Percentiles rank a stretch among this genome's conserved stretches.
Evolutionary conservation across 2,329 filamentous ascomycete species (phyloP).

Genomic region (Pyrenophora teres): DNA sequence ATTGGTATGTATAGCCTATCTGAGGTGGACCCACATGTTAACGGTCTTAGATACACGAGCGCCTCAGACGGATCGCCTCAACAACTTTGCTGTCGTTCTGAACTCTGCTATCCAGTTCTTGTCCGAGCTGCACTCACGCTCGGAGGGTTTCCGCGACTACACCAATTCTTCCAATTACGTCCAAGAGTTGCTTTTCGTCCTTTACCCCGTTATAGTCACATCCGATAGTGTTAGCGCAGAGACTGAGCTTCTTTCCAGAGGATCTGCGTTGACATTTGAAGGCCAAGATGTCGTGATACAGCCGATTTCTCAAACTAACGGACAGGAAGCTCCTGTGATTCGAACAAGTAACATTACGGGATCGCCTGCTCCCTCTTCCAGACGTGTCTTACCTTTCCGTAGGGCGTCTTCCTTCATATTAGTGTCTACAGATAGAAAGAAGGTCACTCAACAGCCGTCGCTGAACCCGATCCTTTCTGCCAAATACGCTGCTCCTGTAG

Average conservation of each 20-base stretch:
- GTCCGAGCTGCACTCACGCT: conserved; percentile 76
- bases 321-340: conserved; percentile 67
- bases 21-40: conserved; percentile 3
- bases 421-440: conserved; percentile 70
- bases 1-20: conserved; percentile 29
- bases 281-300: conserved; percentile 83
- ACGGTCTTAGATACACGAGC: conserved; percentile 36
- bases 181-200: conserved; percentile 73
- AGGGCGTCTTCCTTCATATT: conserved; percentile 91
- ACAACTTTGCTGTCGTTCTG: conserved; percentile 68
- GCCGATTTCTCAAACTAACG: conserved; percentile 67
- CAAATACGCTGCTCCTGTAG: conserved; percentile 54
- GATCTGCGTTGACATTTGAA: conserved; percentile 81
- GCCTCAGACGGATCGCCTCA: conserved; percentile 48
- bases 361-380: conserved; percentile 39
- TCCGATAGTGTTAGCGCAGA: conserved; percentile 82
- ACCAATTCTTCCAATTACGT: conserved; percentile 79
- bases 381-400: conserved; percentile 67
- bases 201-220: conserved; percentile 88
- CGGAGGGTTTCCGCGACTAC: conserved; percentile 80
- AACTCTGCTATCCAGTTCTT: conserved; percentile 80
- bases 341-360: conserved; percentile 67
- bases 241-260: conserved; percentile 82
- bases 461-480: conserved; percentile 68
- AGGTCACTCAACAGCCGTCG: conserved; percentile 62